Percentiles rank a stretch among this genome's conserved stretches.
These are phyloP conservation scores for Boletus rufocinnamomeus DNA, from an alignment of 768 basidiomycete genomes.

Conservation along the genomic window DNA sequence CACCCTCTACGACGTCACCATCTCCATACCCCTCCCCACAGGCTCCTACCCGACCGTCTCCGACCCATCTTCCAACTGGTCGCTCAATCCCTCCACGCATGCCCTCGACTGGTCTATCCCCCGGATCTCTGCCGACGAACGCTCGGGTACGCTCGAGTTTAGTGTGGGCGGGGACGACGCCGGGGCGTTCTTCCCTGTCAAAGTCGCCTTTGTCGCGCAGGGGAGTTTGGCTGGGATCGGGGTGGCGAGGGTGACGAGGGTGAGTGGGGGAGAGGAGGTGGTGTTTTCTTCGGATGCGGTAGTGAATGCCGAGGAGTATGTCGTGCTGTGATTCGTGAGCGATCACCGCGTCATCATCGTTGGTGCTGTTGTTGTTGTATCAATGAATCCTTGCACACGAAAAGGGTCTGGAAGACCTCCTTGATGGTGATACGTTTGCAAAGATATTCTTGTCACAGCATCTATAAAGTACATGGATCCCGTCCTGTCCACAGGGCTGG, in stretches of 20 bases:
- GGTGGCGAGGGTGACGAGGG: constrained; percentile 58
- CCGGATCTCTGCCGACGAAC: constrained; percentile 58
- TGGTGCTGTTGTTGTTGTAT: neutral
- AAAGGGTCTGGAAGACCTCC: neutral
- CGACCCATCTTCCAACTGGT: constrained; percentile 69
- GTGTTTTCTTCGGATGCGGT: constrained; percentile 57
- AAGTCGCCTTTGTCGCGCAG: constrained; percentile 75
- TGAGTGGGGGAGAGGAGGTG: constrained; percentile 50
- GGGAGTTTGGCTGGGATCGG: constrained; percentile 80
- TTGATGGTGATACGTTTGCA: neutral
- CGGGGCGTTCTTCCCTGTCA: constrained; percentile 90
- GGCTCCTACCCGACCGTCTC: constrained; percentile 87
- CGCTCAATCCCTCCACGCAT: constrained; percentile 76
- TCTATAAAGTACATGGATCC: neutral
- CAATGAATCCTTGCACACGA: neutral
- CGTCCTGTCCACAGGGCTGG: neutral
- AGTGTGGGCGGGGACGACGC: constrained; percentile 81
- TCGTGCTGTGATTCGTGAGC: constrained; percentile 43
- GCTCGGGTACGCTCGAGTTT: constrained; percentile 90
- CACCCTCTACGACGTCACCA: constrained; percentile 79
- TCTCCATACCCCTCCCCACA: constrained; percentile 88
- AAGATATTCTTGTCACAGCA: neutral
- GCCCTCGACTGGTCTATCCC: constrained; percentile 86
- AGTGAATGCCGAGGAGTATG: constrained; percentile 56
- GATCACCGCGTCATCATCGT: neutral